Evolutionary conservation across 1,284 basidiomycete genomes (phyloP).

Genomic region (Austropuccinia psidii): DNA sequence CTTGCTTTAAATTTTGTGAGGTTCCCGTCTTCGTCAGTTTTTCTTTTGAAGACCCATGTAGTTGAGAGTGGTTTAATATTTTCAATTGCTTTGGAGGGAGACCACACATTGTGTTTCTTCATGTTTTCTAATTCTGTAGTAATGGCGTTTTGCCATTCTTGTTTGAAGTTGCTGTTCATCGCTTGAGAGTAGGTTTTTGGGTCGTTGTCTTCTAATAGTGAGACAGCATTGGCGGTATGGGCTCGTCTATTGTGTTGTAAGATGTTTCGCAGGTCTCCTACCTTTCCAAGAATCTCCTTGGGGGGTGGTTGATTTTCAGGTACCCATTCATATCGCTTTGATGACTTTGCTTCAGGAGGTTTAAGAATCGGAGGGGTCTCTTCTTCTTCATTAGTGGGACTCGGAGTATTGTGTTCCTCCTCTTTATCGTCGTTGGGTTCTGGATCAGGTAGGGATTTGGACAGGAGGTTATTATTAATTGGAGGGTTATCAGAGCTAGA

Average conservation of each 20-base stretch:
- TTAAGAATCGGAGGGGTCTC: neutral
- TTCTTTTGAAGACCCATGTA: neutral
- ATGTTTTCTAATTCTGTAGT: neutral
- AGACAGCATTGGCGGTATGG: neutral
- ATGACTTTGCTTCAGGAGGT: neutral
- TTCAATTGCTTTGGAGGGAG: too few species aligned
- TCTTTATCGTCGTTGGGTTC: too few species aligned
- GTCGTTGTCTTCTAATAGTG: neutral
- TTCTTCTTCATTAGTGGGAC: too few species aligned
- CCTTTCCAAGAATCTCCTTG: neutral
- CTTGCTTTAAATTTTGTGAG: conserved; percentile 6
- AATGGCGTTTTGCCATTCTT: neutral
- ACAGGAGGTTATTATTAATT: too few species aligned
- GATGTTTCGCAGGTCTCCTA: neutral
- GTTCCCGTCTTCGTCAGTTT: neutral
- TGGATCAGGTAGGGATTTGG: too few species aligned
- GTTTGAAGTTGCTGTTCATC: neutral
- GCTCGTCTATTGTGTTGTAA: neutral
- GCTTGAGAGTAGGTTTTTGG: conserved; percentile 9
- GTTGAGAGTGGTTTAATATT: neutral
- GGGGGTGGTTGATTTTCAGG: neutral
- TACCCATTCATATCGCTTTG: too few species aligned
- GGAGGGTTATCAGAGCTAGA: neutral
- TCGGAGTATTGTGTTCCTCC: too few species aligned
- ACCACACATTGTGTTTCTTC: neutral